Evolutionary conservation across 1,139 yeast species (phyloP).

Genomic region (Suhomyces ambrosiae): DNA sequence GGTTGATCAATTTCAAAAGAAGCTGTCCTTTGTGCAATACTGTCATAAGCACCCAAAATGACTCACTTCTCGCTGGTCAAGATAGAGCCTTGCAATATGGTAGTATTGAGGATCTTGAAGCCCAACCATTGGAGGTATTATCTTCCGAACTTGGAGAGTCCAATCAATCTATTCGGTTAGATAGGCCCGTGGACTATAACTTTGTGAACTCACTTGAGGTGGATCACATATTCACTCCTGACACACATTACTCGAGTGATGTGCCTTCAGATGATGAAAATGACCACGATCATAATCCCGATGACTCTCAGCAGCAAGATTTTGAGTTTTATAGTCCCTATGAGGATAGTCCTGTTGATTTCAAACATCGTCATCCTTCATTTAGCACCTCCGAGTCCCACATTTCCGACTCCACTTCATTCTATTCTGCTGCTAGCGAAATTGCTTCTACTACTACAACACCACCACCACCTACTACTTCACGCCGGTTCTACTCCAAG

Average conservation of each 20-base stretch:
- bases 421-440: conserved; percentile 17
- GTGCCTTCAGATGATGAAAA: background rate
- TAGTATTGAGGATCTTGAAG: conserved; percentile 10
- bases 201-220: conserved; percentile 1
- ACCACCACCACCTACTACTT: background rate
- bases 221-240: conserved; percentile 7
- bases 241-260: conserved; percentile 3
- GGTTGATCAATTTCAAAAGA: conserved; percentile 48
- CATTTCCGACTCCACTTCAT: conserved; percentile 16
- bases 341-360: background rate
- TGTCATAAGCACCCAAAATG: conserved; percentile 10
- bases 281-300: too few relatives aligned
- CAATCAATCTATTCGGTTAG: background rate
- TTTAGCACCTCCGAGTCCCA: conserved; percentile 5
- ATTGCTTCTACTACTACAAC: conserved; percentile 9
- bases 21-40: conserved; percentile 51
- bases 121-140: conserved; percentile 4
- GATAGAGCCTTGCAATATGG: conserved; percentile 14
- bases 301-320: background rate
- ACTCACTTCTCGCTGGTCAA: conserved; percentile 24
- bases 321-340: background rate
- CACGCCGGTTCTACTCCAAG: conserved; percentile 18
- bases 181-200: conserved; percentile 1
- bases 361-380: too few relatives aligned
- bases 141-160: too few relatives aligned